Conservation (phyloP, 148 eudicot species). For the Fagopyrum homotropicum region DNA sequence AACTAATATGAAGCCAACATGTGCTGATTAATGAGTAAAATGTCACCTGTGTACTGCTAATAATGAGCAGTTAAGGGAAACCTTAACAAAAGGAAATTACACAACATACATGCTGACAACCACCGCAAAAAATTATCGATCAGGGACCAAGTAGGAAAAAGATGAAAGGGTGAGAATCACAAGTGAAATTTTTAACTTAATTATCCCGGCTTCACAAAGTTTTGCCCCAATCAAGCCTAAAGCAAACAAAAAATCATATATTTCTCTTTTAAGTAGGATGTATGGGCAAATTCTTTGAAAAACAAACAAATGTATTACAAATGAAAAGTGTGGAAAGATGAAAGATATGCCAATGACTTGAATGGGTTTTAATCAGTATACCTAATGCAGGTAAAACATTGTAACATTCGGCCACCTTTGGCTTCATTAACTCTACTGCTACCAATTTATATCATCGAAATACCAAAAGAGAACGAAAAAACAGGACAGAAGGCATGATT, state of each 20-base stretch:
- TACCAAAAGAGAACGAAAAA: neutral
- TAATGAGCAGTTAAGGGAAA: neutral
- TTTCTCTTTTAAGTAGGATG: neutral
- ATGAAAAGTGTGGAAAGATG: neutral
- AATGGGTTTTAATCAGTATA: neutral
- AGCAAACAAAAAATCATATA: neutral
- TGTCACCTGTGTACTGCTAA: neutral
- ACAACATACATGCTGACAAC: neutral
- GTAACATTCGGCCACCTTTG: neutral
- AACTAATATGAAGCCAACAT: neutral
- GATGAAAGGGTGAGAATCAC: neutral
- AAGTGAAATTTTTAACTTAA: neutral
- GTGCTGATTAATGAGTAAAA: neutral
- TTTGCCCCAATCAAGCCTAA: slow-evolving; percentile 1
- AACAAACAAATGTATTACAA: neutral
- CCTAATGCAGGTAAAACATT: neutral
- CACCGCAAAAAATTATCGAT: neutral
- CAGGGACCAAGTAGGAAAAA: neutral
- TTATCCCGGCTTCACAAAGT: neutral
- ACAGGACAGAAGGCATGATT: slow-evolving; percentile 1
- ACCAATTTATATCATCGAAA: neutral
- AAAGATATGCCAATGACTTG: neutral
- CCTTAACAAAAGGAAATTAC: neutral
- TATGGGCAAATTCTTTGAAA: neutral
- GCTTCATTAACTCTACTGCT: neutral